Evolutionary conservation across 306 rosid species (phyloP).

Genomic region (Lithocarpus polystachyus): DNA sequence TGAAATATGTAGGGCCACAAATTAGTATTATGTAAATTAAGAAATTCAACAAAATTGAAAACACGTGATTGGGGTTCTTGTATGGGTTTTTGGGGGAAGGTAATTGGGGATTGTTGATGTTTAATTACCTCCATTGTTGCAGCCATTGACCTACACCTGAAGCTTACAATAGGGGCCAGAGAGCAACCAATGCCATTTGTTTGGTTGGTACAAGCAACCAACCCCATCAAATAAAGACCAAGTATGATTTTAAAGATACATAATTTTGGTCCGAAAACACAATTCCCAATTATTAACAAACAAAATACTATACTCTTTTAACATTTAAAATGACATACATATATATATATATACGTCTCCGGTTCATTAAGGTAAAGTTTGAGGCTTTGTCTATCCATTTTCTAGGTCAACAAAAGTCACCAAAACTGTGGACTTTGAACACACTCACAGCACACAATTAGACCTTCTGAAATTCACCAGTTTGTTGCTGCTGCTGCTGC

Average conservation of each 20-base stretch:
- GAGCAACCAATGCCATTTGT: neutral
- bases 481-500: slow-evolving; percentile 31
- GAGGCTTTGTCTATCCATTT: neutral
- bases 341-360: slow-evolving; percentile 1
- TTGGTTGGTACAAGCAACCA: neutral
- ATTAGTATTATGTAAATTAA: too few species aligned
- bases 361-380: neutral
- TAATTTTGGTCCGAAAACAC: neutral
- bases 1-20: too few species aligned
- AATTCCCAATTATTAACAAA: neutral
- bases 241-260: neutral
- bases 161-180: neutral
- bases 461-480: slow-evolving; percentile 48
- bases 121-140: too few species aligned
- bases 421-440: slow-evolving; percentile 31
- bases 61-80: too few species aligned
- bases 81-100: too few species aligned
- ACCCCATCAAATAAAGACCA: too few species aligned
- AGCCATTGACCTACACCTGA: too few species aligned
- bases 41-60: too few species aligned
- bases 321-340: slow-evolving; percentile 8
- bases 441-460: slow-evolving; percentile 15
- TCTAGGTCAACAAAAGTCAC: slow-evolving; percentile 14
- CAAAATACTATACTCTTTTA: neutral
- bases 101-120: too few species aligned